Evolutionary conservation across 2,329 filamentous ascomycete genomes (phyloP).

Genomic region (Aurifilum marmelostoma): DNA sequence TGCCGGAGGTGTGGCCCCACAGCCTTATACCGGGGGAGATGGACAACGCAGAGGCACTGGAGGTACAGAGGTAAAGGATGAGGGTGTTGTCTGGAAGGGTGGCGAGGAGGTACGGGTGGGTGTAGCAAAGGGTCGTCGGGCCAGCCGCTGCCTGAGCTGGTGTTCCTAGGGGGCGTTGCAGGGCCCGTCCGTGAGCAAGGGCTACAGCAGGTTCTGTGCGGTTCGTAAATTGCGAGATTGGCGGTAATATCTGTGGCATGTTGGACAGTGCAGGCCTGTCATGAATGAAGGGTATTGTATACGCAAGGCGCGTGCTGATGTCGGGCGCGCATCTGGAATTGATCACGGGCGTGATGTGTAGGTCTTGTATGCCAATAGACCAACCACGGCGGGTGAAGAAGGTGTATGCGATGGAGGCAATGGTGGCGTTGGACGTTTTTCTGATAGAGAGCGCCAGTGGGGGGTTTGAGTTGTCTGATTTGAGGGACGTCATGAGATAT

Average conservation of each 20-base stretch:
- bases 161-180: background rate
- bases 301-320: conserved; percentile 46
- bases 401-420: conserved; percentile 87
- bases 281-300: conserved; percentile 40
- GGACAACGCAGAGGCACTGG: conserved; percentile 65
- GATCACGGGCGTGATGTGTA: conserved; percentile 58
- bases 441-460: conserved; percentile 84
- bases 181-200: background rate
- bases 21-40: conserved; percentile 76
- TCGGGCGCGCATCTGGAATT: conserved; percentile 34
- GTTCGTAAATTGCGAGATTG: background rate
- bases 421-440: conserved; percentile 62
- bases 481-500: conserved; percentile 73
- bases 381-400: conserved; percentile 79
- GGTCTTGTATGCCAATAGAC: conserved; percentile 90
- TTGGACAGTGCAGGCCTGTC: conserved; percentile 6
- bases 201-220: background rate
- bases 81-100: conserved; percentile 88
- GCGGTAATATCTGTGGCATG: conserved; percentile 30
- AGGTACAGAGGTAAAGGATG: conserved; percentile 79
- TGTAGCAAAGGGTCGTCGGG: conserved; percentile 69
- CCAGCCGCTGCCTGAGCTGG: conserved; percentile 40
- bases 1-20: conserved; percentile 90
- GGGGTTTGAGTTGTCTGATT: conserved; percentile 75
- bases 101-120: conserved; percentile 82